These are phyloP conservation scores for Wickerhamiella domercqiae DNA, from an alignment of 805 yeast genomes.

Conservation along the genomic window DNA sequence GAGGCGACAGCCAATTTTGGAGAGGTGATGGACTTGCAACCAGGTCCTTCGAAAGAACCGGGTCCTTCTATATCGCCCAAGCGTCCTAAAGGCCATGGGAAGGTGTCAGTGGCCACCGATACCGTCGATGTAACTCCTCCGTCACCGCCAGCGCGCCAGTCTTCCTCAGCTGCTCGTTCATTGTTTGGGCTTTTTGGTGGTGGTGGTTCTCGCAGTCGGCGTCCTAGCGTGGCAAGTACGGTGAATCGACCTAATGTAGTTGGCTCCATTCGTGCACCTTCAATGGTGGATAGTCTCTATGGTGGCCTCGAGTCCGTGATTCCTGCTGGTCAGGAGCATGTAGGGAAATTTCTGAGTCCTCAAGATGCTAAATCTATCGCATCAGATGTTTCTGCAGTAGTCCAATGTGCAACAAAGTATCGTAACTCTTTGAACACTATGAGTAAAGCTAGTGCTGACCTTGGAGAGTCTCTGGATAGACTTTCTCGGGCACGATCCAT, in stretches of 20 bases:
- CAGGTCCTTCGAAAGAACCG: too few relatives aligned
- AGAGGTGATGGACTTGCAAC: too few relatives aligned
- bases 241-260: neutral
- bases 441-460: conserved; percentile 48
- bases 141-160: too few relatives aligned
- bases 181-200: neutral
- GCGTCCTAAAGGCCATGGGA: too few relatives aligned
- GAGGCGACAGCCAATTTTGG: too few relatives aligned
- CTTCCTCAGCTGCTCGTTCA: neutral
- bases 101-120: too few relatives aligned
- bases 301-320: conserved; percentile 13
- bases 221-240: neutral
- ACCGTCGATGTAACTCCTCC: too few relatives aligned
- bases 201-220: neutral
- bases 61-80: too few relatives aligned
- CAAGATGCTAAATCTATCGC: conserved; percentile 2
- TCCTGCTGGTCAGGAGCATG: conserved; percentile 3
- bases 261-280: too few relatives aligned
- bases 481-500: conserved; percentile 45
- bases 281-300: conserved; percentile 9
- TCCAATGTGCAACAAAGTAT: conserved; percentile 34
- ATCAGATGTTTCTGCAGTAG: conserved; percentile 26
- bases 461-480: conserved; percentile 56
- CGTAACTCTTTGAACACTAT: conserved; percentile 32
- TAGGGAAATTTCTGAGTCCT: conserved; percentile 5